phyloP scores from a whole-genome alignment of 2,329 filamentous ascomycete species.

The Stemphylium beticola region DNA sequence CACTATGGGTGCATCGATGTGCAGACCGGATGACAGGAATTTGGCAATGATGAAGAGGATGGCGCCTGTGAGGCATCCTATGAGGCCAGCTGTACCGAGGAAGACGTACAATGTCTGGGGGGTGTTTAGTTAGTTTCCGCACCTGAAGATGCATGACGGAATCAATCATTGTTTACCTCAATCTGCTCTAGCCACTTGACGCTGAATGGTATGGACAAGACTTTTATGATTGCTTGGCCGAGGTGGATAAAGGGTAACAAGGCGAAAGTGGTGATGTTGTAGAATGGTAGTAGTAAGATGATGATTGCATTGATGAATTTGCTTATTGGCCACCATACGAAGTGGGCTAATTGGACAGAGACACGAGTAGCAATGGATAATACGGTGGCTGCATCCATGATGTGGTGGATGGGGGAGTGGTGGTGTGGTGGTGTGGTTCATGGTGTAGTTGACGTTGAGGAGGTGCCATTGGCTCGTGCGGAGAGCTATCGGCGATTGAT shows the following conservation, averaged over 20 bases:
- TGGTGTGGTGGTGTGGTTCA: conserved; percentile 6
- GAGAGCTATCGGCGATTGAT: conserved; percentile 25
- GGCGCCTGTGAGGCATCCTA: conserved; percentile 70
- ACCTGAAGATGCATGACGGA: not conserved
- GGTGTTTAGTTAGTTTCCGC: not conserved
- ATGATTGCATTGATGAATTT: conserved; percentile 48
- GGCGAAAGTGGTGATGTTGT: conserved; percentile 54
- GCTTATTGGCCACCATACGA: conserved; percentile 49
- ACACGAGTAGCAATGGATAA: conserved; percentile 29
- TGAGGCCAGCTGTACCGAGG: conserved; percentile 69
- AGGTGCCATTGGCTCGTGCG: conserved; percentile 24
- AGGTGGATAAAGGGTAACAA: conserved; percentile 60
- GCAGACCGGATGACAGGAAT: conserved; percentile 58
- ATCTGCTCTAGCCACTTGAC: conserved; percentile 57
- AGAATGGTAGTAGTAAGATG: conserved; percentile 55
- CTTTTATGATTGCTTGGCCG: conserved; percentile 48
- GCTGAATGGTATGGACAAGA: conserved; percentile 57
- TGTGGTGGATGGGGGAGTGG: conserved; percentile 16
- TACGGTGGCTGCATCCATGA: conserved; percentile 39
- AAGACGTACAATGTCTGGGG: conserved; percentile 59
- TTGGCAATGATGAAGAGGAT: conserved; percentile 64
- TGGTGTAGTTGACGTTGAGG: not conserved
- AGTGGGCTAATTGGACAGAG: conserved; percentile 24
- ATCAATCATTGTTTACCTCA: conserved; percentile 55
- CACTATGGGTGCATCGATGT: conserved; percentile 46